These are phyloP conservation scores for Acacia confusa DNA, from an alignment of 306 rosid species.

Conservation along the genomic window DNA sequence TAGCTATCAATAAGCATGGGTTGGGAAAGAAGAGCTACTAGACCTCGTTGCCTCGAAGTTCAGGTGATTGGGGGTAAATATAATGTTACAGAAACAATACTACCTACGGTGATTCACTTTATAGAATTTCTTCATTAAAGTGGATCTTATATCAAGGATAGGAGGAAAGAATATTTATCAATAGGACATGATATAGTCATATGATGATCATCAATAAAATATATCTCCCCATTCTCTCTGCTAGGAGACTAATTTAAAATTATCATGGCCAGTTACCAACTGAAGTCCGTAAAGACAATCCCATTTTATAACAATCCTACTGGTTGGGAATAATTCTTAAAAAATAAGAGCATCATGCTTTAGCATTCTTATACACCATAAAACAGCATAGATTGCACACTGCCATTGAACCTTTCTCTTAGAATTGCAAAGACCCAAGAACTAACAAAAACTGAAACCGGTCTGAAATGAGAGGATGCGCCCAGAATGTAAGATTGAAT, in stretches of 20 bases:
- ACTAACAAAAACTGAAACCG: not conserved
- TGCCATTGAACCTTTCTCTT: not conserved
- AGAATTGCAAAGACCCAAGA: not conserved
- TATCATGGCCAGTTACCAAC: not conserved
- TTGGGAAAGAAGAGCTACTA: not conserved
- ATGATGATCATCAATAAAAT: not conserved
- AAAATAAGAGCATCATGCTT: not conserved
- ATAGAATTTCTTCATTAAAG: too few species aligned
- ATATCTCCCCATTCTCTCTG: not conserved
- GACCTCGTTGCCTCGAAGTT: not conserved
- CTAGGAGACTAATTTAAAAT: not conserved
- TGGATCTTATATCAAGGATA: too few species aligned
- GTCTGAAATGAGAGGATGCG: not conserved
- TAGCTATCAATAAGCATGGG: not conserved
- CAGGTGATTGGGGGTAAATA: not conserved
- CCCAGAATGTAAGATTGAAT: not conserved
- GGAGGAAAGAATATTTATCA: too few species aligned
- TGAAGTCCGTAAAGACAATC: not conserved
- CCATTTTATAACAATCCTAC: not conserved
- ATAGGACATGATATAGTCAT: too few species aligned
- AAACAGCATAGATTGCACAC: not conserved
- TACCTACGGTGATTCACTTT: too few species aligned
- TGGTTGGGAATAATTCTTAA: not conserved
- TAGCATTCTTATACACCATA: not conserved
- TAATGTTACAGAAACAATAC: not conserved